phyloP scores from a whole-genome alignment of 192 early-diverging fungal species.

The Podila clonocystis region DNA sequence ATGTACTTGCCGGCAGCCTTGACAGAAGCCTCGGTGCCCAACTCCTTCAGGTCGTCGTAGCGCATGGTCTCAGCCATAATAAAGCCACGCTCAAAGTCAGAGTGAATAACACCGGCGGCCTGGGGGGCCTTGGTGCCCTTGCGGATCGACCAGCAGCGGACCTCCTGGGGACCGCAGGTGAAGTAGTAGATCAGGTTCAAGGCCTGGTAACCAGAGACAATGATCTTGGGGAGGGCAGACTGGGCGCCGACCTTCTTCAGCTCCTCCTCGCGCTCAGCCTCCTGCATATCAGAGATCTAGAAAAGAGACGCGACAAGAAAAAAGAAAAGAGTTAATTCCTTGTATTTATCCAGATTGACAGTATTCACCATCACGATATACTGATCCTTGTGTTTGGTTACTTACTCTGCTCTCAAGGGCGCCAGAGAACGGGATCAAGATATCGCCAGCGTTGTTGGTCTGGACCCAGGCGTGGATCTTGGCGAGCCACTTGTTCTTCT shows the following conservation, averaged over 20 bases:
- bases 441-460: constrained; percentile 88
- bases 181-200: constrained; percentile 94
- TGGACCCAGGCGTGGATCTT: constrained; percentile 96
- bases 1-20: constrained; percentile 92
- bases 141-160: constrained; percentile 67
- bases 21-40: constrained; percentile 88
- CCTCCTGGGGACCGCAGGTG: constrained; percentile 92
- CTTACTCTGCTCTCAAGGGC: constrained; percentile 77
- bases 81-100: constrained; percentile 85
- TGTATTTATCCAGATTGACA: background rate
- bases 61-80: constrained; percentile 95
- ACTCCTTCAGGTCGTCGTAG: constrained; percentile 87
- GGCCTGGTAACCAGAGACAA: constrained; percentile 89
- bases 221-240: constrained; percentile 90
- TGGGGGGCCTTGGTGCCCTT: constrained; percentile 86
- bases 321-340: background rate
- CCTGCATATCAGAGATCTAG: constrained; percentile 49
- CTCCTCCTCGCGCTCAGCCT: constrained; percentile 68
- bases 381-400: constrained; percentile 24
- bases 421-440: constrained; percentile 93
- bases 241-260: constrained; percentile 70
- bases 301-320: background rate
- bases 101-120: constrained; percentile 94
- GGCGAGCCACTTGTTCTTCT: constrained; percentile 95
- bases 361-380: background rate